Base-by-base conservation (phyloP, 2,329 filamentous ascomycete genomes). In the Aspergillus luchuensis region DNA sequence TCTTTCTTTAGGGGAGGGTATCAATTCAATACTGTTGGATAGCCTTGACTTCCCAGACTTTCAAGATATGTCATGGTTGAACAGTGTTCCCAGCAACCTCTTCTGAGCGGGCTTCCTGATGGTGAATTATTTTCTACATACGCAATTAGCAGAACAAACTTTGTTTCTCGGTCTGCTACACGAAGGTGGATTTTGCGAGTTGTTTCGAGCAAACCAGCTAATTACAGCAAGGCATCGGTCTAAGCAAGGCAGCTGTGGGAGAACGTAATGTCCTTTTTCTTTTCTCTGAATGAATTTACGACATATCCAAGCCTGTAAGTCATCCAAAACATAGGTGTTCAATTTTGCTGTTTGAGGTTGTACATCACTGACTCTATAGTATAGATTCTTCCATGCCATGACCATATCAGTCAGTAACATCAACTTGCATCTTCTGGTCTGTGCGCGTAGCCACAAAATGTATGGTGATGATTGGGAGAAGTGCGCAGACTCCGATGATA, bases 21-120 rank as follows among this genome's bases (percentile, higher is more conserved):
- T 72, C 23, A 66, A 69, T 52, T 56, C 67, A 0, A 57, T 64
- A 11, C 60, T 72, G 4, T 49, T 73, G 11, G 69, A 73, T 23
- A 61, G 59, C 1, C 67, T 73, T 45, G 69, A 73, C 36, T 48
- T 72, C 4, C 65, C 67, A 1, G 72, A 74, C 39, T 71, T 73
- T n/a, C 71, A 72, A 48, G 71, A 74, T 57, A 74, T 74, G 71
- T 73, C 71, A 6, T 74, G 72, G 72, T 50, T 74, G 11, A 71
- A 73, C 43, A 74, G 72, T 36, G 71, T 74, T 11, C 71, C 72
- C 1, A 74, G 70, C 36, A 72, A 68, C 61, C 53, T 73, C 2
- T 70, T 69, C 41, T 73, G 59, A 60, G 39, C 13, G 15, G 2
- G 33, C 17, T 28, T 41, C 4, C 4, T 30, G 25, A 10, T 13